These are phyloP conservation scores for Yarrowia hollandica DNA, from an alignment of 805 yeast genomes.

Conservation along the genomic window DNA sequence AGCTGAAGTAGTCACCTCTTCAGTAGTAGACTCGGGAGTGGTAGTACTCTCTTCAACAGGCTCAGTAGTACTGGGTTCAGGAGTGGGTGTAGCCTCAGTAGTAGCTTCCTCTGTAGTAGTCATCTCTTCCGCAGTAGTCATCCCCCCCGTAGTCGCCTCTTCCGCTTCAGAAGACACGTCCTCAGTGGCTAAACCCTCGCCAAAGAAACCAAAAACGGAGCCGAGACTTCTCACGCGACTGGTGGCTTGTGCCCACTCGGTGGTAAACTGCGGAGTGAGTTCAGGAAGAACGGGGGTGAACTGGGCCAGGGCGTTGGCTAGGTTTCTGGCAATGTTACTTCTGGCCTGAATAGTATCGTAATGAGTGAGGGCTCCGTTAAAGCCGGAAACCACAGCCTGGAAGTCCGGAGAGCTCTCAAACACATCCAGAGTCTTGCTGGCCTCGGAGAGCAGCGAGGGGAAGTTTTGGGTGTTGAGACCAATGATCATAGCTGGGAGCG, in stretches of 20 bases:
- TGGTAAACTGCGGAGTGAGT: background rate
- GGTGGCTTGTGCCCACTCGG: background rate
- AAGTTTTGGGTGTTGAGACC: constrained; percentile 1
- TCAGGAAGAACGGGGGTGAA: background rate
- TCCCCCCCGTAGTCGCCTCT: too few species aligned
- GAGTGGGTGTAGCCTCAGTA: too few species aligned
- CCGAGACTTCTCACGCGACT: background rate
- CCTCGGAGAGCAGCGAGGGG: background rate
- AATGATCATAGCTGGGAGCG: background rate
- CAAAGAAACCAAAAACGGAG: background rate
- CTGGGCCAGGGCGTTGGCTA: background rate
- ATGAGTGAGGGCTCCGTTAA: background rate
- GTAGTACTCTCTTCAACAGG: too few species aligned
- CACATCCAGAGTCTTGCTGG: background rate
- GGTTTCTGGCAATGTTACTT: background rate
- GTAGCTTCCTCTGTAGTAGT: too few species aligned
- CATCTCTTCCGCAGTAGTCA: too few species aligned
- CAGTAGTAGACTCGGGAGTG: too few species aligned
- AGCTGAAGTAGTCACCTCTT: too few species aligned
- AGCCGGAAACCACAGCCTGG: background rate
- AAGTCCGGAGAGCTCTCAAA: background rate
- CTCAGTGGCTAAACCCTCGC: background rate
- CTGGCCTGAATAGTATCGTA: background rate
- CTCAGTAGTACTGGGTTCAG: too few species aligned
- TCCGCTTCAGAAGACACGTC: too few species aligned